These are phyloP conservation scores for Akanthomyces uredinophilus DNA, from an alignment of 2,329 filamentous ascomycete genomes.

Conservation along the genomic window DNA sequence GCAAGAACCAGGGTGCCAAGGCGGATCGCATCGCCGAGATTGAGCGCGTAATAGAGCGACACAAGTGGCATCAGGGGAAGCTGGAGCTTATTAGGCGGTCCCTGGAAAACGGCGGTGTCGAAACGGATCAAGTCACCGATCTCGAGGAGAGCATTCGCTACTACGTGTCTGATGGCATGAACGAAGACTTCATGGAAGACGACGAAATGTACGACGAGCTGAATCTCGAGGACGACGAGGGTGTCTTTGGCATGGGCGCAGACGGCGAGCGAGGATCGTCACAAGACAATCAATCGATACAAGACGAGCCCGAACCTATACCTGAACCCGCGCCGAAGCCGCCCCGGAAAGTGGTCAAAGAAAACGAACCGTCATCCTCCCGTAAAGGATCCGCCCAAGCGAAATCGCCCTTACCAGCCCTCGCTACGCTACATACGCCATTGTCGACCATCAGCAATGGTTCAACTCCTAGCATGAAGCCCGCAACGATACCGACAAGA, in stretches of 20 bases:
- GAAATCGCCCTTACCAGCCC: conserved; percentile 88
- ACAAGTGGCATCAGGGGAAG: conserved; percentile 95
- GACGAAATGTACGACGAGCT: conserved; percentile 94
- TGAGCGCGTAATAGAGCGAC: conserved; percentile 76
- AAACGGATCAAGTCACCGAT: conserved; percentile 79
- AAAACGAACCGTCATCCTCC: conserved; percentile 40
- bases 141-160: conserved; percentile 91
- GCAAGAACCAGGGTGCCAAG: conserved; percentile 79
- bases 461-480: conserved; percentile 73
- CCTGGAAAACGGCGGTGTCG: conserved; percentile 87
- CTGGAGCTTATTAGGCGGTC: conserved; percentile 86
- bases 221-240: conserved; percentile 87
- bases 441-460: conserved; percentile 57
- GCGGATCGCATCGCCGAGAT: conserved; percentile 85
- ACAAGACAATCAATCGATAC: conserved; percentile 87
- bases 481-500: conserved; percentile 77
- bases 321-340: conserved; percentile 44
- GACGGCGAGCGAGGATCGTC: conserved; percentile 90
- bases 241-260: conserved; percentile 70
- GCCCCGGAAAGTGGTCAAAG: conserved; percentile 52
- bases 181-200: conserved; percentile 87
- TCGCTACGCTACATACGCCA: conserved; percentile 82
- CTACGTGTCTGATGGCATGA: conserved; percentile 86
- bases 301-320: conserved; percentile 64
- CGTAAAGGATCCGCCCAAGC: conserved; percentile 82